A percentile compares a stretch with the other conserved stretches of the same genome.
Conservation (phyloP, 179 eudicot genomes). For the Drosera spatulata region DNA sequence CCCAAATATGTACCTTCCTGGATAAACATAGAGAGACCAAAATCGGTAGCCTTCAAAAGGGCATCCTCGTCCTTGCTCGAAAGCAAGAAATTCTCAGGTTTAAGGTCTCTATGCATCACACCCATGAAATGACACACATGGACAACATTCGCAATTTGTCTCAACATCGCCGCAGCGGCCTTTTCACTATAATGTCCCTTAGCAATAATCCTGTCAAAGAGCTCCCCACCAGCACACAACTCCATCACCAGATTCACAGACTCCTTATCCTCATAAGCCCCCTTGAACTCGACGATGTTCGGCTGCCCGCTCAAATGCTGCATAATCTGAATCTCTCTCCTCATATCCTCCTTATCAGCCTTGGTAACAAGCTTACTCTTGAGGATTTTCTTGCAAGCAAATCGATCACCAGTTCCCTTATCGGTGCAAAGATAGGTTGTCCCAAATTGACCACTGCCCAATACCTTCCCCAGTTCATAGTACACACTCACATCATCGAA, state of each 20-base stretch:
- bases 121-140: conserved; percentile 2
- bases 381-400: conserved; percentile 28
- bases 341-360: too few relatives aligned
- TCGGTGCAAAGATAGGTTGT: conserved; percentile 2
- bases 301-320: too few relatives aligned
- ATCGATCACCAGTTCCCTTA: conserved; percentile 30
- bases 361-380: conserved; percentile 11
- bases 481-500: neutral
- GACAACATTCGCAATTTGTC: conserved; percentile 45
- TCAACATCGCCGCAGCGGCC: conserved; percentile 31
- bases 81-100: too few relatives aligned
- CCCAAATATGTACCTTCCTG: conserved; percentile 19
- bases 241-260: too few relatives aligned
- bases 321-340: too few relatives aligned
- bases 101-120: too few relatives aligned
- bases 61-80: too few relatives aligned
- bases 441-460: conserved; percentile 9
- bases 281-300: too few relatives aligned
- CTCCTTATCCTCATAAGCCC: too few relatives aligned
- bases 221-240: too few relatives aligned
- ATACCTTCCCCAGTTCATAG: conserved; percentile 1
- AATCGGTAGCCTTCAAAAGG: conserved; percentile 1
- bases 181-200: conserved; percentile 42
- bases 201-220: conserved; percentile 39
- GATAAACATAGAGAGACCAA: conserved; percentile 36